Conservation (phyloP, 768 basidiomycete genomes). For the Nevesoporus exiguus region DNA sequence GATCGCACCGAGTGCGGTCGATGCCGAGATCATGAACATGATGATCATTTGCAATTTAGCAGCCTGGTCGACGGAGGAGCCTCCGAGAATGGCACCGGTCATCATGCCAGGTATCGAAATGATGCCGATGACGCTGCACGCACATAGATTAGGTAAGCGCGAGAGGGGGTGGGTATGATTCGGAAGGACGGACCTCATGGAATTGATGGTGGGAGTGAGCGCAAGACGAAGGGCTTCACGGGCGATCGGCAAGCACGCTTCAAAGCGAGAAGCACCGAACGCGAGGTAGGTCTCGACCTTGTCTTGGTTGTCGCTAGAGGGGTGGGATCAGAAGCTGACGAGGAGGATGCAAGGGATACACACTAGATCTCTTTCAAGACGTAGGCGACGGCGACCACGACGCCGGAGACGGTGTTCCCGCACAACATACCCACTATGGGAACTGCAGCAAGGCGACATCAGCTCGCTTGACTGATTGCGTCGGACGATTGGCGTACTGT, state of each 20-base stretch:
- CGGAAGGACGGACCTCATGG: constrained; percentile 65
- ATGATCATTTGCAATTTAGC: constrained; percentile 85
- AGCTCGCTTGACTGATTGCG: neutral
- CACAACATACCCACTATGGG: constrained; percentile 86
- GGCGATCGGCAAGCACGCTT: constrained; percentile 79
- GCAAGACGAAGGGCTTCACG: constrained; percentile 77
- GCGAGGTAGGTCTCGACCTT: constrained; percentile 85
- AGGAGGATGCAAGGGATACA: constrained; percentile 20
- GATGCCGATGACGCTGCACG: constrained; percentile 62
- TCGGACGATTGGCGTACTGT: constrained; percentile 44
- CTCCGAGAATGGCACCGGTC: constrained; percentile 88
- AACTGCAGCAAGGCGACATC: constrained; percentile 40
- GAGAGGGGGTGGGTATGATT: neutral
- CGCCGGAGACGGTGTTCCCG: constrained; percentile 71
- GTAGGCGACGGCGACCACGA: constrained; percentile 66
- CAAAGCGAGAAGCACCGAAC: constrained; percentile 79
- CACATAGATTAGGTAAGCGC: neutral
- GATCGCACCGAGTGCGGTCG: constrained; percentile 68
- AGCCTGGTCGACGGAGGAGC: constrained; percentile 80
- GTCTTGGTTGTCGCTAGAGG: constrained; percentile 69
- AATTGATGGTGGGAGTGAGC: constrained; percentile 77
- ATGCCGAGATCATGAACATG: constrained; percentile 89
- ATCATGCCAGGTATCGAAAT: constrained; percentile 89
- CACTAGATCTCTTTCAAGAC: constrained; percentile 77
- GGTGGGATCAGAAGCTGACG: neutral